These are phyloP conservation scores for Ensete ventricosum DNA, from an alignment of 176 grass and related monocot species.

Conservation along the genomic window DNA sequence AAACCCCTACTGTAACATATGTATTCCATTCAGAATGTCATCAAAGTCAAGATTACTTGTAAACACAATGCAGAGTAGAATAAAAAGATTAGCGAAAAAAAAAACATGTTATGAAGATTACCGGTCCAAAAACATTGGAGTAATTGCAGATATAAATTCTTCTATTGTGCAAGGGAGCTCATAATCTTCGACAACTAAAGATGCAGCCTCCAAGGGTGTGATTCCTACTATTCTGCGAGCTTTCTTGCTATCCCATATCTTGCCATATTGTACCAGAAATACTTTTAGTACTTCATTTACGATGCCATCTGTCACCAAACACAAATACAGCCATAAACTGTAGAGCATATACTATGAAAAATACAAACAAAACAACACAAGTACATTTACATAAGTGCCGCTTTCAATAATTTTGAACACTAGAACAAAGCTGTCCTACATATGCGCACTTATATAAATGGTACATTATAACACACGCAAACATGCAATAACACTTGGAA, in stretches of 20 bases:
- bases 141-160: conserved; percentile 65
- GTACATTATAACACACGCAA: background rate
- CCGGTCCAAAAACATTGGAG: conserved; percentile 68
- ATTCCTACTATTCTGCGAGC: conserved; percentile 64
- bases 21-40: background rate
- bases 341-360: background rate
- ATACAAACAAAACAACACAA: background rate
- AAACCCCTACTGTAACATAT: background rate
- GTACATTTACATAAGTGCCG: background rate
- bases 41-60: background rate
- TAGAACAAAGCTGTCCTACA: background rate
- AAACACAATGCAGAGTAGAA: conserved; percentile 6
- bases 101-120: conserved; percentile 29
- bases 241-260: conserved; percentile 70
- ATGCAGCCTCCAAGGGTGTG: conserved; percentile 72
- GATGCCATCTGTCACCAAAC: conserved; percentile 53
- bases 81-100: conserved; percentile 16
- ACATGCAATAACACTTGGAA: background rate
- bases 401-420: background rate
- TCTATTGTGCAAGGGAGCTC: conserved; percentile 69
- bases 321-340: conserved; percentile 5
- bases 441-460: background rate
- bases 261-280: conserved; percentile 62
- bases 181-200: conserved; percentile 62
- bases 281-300: conserved; percentile 61